Percentiles rank a stretch among this genome's conserved stretches.
These are phyloP conservation scores for Trichophyton rubrum DNA, from an alignment of 2,329 filamentous ascomycete genomes.

Conservation along the genomic window DNA sequence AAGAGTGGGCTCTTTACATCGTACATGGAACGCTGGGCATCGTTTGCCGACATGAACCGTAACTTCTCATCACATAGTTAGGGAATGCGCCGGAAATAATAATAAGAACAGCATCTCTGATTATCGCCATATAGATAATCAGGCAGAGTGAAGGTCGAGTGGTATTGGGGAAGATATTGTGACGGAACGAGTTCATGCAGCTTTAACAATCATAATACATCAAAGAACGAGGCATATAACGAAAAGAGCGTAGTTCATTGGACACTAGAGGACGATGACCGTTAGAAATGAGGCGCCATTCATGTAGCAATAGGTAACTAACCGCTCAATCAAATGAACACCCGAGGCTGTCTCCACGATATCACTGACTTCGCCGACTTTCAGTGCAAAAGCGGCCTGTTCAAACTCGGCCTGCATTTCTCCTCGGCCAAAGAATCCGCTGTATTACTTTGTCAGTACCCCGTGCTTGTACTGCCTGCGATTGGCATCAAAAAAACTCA, in stretches of 20 bases:
- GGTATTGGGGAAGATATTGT: not conserved
- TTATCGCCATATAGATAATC: not conserved
- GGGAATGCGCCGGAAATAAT: not conserved
- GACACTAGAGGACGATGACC: not conserved
- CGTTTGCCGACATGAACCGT: not conserved
- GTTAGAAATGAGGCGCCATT: not conserved
- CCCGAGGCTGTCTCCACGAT: constrained; percentile 89
- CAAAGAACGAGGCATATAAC: not conserved
- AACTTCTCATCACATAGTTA: not conserved
- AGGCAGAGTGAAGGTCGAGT: not conserved
- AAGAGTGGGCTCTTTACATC: not conserved
- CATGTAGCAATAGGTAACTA: constrained; percentile 20
- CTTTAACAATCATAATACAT: constrained; percentile 4
- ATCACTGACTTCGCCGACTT: constrained; percentile 73
- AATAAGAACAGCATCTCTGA: not conserved
- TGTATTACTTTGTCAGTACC: constrained; percentile 19
- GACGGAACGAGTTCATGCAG: not conserved
- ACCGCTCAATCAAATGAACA: constrained; percentile 92
- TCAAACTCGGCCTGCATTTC: constrained; percentile 99
- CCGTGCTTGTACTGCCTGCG: not conserved
- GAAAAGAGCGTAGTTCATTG: not conserved
- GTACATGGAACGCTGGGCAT: not conserved
- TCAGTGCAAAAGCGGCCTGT: constrained; percentile 81
- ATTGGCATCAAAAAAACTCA: constrained; percentile 33
- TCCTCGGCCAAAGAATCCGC: constrained; percentile 80